Conservation (phyloP, 495 filamentous ascomycete genomes). For the Neurospora terricola region DNA sequence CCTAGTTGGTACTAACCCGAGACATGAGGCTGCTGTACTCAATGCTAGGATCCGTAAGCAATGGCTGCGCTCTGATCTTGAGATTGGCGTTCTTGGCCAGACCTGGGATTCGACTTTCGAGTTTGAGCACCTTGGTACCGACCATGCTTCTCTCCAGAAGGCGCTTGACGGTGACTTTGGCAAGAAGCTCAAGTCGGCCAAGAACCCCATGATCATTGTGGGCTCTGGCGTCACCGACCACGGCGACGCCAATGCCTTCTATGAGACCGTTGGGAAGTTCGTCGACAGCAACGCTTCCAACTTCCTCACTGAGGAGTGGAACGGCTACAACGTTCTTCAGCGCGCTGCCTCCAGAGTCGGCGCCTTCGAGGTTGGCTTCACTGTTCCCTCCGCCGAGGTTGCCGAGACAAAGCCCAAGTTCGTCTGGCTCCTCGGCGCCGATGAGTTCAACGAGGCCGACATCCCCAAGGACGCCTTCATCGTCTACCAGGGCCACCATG, state of each 20-base stretch:
- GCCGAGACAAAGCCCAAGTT: conserved; percentile 82
- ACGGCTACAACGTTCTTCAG: conserved; percentile 95
- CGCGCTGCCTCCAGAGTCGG: conserved; percentile 81
- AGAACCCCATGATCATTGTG: conserved; percentile 91
- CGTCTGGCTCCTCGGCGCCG: conserved; percentile 92
- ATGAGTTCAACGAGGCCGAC: conserved; percentile 70
- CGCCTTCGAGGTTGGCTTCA: conserved; percentile 93
- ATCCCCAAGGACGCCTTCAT: conserved; percentile 93
- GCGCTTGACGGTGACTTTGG: conserved; percentile 80
- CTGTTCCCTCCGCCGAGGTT: conserved; percentile 64
- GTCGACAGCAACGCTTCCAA: conserved; percentile 84
- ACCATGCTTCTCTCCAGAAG: conserved; percentile 68
- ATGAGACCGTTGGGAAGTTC: conserved; percentile 77
- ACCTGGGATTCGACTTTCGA: conserved; percentile 88
- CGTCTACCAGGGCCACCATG: conserved; percentile 96
- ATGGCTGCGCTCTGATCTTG: conserved; percentile 89
- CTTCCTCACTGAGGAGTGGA: conserved; percentile 86
- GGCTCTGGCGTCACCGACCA: conserved; percentile 87
- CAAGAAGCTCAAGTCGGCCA: conserved; percentile 78
- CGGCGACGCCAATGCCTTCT: conserved; percentile 80
- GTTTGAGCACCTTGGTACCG: conserved; percentile 74
- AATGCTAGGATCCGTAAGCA: conserved; percentile 97
- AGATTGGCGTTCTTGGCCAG: conserved; percentile 87
- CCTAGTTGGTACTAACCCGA: conserved; percentile 86
- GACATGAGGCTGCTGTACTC: conserved; percentile 85